phyloP scores from a whole-genome alignment of 345 rosid species.

The Clausena lansium region DNA sequence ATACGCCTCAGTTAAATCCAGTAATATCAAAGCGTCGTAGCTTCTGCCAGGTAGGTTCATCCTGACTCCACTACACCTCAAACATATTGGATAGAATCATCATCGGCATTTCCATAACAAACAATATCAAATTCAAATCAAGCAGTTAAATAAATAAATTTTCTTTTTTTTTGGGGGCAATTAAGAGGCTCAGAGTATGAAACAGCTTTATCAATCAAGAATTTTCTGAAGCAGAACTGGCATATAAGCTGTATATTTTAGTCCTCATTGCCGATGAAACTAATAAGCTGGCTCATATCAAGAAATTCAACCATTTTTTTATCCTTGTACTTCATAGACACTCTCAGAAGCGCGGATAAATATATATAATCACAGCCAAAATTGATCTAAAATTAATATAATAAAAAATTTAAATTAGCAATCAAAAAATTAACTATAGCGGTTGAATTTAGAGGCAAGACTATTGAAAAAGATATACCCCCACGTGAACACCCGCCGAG shows the following conservation, averaged over 20 bases:
- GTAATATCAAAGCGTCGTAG: slow-evolving; percentile 34
- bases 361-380: slow-evolving; percentile 48
- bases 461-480: slow-evolving; percentile 23
- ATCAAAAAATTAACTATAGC: slow-evolving; percentile 2
- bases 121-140: not conserved
- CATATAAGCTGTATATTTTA: slow-evolving; percentile 54
- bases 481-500: slow-evolving; percentile 48
- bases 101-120: slow-evolving; percentile 22
- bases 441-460: slow-evolving; percentile 48
- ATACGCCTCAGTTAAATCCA: slow-evolving; percentile 50
- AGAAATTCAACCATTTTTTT: slow-evolving; percentile 70
- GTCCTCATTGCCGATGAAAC: slow-evolving; percentile 46
- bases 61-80: slow-evolving; percentile 58
- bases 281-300: slow-evolving; percentile 65
- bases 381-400: not conserved
- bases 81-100: slow-evolving; percentile 35
- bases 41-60: slow-evolving; percentile 58
- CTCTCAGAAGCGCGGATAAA: slow-evolving; percentile 88
- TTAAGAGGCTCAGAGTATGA: slow-evolving; percentile 48
- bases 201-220: slow-evolving; percentile 87
- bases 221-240: slow-evolving; percentile 99
- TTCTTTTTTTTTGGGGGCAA: not conserved
- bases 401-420: not conserved
- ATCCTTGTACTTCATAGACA: slow-evolving; percentile 49
- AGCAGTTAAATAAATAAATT: not conserved